Percentiles rank a stretch among this genome's conserved stretches.
Evolutionary conservation across 2,329 filamentous ascomycete species (phyloP).

Genomic region (Teratosphaeria destructans): DNA sequence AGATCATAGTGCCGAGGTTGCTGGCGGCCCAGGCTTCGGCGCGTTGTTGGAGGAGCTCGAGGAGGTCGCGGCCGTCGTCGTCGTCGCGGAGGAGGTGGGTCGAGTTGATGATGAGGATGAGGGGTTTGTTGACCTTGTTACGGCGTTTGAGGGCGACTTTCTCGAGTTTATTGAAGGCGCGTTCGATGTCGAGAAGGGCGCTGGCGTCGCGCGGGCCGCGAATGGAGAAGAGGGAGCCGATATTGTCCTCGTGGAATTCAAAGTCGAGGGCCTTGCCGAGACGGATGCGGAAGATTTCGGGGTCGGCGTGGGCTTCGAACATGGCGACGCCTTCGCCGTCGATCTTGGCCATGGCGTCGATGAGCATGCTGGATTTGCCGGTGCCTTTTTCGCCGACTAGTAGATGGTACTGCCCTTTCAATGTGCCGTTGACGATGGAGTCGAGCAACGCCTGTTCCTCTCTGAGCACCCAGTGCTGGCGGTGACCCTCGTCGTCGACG

Average conservation of each 20-base stretch:
- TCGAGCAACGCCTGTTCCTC: conserved; percentile 76
- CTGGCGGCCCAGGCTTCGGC: conserved; percentile 94
- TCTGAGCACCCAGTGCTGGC: conserved; percentile 72
- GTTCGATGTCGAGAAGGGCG: conserved; percentile 86
- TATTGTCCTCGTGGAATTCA: conserved; percentile 96
- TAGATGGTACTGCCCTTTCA: conserved; percentile 77
- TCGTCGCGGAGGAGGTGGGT: conserved; percentile 86
- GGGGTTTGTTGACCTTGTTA: conserved; percentile 50
- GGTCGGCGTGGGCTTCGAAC: conserved; percentile 91
- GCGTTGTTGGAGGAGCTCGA: conserved; percentile 89
- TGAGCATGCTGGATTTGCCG: conserved; percentile 91
- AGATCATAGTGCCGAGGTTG: conserved; percentile 80
- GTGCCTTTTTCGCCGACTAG: conserved; percentile 92
- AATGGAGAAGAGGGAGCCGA: conserved; percentile 91
- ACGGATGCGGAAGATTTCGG: conserved; percentile 87
- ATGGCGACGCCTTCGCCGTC: conserved; percentile 84
- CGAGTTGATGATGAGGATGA: conserved; percentile 91
- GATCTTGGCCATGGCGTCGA: conserved; percentile 89
- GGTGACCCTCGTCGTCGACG: conserved; percentile 32
- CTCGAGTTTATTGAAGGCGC: conserved; percentile 94
- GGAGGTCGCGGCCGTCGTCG: conserved; percentile 81
- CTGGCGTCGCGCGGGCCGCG: conserved; percentile 84
- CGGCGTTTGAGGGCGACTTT: conserved; percentile 77
- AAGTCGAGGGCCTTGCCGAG: conserved; percentile 91
- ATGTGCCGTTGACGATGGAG: conserved; percentile 64